These are phyloP conservation scores for Leccinum subtestaceum DNA, from an alignment of 768 basidiomycete species.

Conservation along the genomic window DNA sequence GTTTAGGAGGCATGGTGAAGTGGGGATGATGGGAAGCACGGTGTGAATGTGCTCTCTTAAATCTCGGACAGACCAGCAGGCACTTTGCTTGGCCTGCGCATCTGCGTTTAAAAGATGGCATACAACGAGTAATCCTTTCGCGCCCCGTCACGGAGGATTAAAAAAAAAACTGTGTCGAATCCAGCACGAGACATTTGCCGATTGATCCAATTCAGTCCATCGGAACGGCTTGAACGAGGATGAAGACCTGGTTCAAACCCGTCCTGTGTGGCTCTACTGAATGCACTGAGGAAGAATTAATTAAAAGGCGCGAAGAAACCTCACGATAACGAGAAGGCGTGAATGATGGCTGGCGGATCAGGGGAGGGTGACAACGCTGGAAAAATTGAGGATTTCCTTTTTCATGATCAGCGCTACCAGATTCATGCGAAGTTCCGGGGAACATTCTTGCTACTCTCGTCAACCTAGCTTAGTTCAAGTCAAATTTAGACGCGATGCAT, in stretches of 20 bases:
- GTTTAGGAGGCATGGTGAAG: slow-evolving; percentile 15
- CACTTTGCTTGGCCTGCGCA: slow-evolving; percentile 8
- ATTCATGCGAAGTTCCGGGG: slow-evolving; percentile 9
- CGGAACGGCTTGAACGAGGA: slow-evolving; percentile 14
- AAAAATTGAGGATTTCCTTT: slow-evolving; percentile 19
- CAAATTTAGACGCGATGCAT: slow-evolving; percentile 6
- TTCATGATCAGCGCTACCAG: slow-evolving; percentile 27
- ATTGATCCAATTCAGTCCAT: slow-evolving; percentile 16
- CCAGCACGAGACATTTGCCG: slow-evolving; percentile 13
- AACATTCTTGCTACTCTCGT: slow-evolving; percentile 9
- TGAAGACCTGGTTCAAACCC: slow-evolving; percentile 7
- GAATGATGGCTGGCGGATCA: slow-evolving; percentile 33
- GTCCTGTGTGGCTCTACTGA: slow-evolving; percentile 14
- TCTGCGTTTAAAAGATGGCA: slow-evolving; percentile 9
- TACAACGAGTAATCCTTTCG: slow-evolving; percentile 6
- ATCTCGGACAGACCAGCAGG: slow-evolving; percentile 9
- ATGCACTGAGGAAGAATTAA: slow-evolving; percentile 24
- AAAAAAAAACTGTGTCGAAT: slow-evolving; percentile 2
- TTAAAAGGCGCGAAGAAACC: slow-evolving; percentile 29
- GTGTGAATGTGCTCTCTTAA: slow-evolving; percentile 16
- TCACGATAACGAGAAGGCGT: slow-evolving; percentile 31
- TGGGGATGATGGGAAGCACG: slow-evolving; percentile 10
- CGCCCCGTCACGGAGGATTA: slow-evolving; percentile 9
- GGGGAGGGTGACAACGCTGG: slow-evolving; percentile 23
- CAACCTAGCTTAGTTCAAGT: slow-evolving; percentile 3